A percentile compares a stretch with the other conserved stretches of the same genome.
These are phyloP conservation scores for Gossypium davidsonii DNA, from an alignment of 441 rosid genomes.

Conservation along the genomic window DNA sequence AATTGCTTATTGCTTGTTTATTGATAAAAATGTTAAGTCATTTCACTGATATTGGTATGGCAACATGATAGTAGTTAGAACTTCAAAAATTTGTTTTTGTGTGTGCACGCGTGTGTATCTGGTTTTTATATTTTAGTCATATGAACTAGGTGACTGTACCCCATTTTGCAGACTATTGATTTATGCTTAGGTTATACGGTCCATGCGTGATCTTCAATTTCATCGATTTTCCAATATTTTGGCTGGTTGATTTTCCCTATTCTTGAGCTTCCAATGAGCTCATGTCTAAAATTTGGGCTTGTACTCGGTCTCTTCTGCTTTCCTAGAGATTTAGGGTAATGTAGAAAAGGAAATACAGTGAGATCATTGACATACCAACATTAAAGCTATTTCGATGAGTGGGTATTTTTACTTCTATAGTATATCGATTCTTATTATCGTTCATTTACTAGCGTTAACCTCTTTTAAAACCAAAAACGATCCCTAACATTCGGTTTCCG, in stretches of 20 bases:
- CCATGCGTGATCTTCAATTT: neutral
- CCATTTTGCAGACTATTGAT: neutral
- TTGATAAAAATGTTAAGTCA: neutral
- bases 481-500: neutral
- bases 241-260: neutral
- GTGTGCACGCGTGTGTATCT: neutral
- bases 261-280: neutral
- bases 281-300: neutral
- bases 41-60: neutral
- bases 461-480: neutral
- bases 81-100: neutral
- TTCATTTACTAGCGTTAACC: neutral
- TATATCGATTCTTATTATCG: neutral
- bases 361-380: neutral
- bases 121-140: neutral
- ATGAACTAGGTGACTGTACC: neutral
- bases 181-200: neutral
- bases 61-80: neutral
- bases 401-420: neutral
- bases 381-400: neutral
- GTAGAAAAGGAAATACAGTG: neutral
- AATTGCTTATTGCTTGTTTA: neutral
- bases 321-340: neutral
- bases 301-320: neutral
- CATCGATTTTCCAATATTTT: neutral